Conservation (phyloP, 2,329 filamentous ascomycete species). For the Fusarium buxicola region DNA sequence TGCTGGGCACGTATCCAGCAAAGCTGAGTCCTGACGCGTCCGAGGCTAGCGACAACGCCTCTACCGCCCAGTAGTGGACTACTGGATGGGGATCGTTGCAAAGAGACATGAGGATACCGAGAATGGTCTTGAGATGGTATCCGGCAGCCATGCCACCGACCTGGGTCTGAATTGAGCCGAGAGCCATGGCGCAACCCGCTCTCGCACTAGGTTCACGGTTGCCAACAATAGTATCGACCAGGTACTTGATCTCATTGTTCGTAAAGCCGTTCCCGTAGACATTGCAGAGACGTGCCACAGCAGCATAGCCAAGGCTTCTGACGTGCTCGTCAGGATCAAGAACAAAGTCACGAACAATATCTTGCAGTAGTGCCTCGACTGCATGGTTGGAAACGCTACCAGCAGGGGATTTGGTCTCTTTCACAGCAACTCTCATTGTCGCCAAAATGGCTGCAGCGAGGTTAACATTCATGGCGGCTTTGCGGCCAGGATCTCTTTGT, state of each 20-base stretch:
- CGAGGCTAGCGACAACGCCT: conserved; percentile 85
- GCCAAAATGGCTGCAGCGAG: conserved; percentile 84
- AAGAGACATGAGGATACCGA: conserved; percentile 98
- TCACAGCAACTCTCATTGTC: conserved; percentile 84
- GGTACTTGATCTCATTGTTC: conserved; percentile 86
- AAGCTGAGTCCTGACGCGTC: conserved; percentile 95
- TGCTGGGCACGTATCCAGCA: conserved; percentile 88
- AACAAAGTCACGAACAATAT: conserved; percentile 77
- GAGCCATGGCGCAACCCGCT: conserved; percentile 92
- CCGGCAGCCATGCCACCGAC: conserved; percentile 98
- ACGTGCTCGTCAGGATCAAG: conserved; percentile 87
- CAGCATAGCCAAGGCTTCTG: conserved; percentile 85
- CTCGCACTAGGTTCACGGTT: conserved; percentile 94
- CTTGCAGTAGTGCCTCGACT: conserved; percentile 87
- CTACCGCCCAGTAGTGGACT: conserved; percentile 96
- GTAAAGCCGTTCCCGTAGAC: conserved; percentile 89
- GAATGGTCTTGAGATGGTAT: conserved; percentile 94
- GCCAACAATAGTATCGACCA: conserved; percentile 93
- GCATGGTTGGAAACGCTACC: conserved; percentile 80
- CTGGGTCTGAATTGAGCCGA: conserved; percentile 93
- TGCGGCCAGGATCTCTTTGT: conserved; percentile 87
- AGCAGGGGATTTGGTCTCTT: conserved; percentile 77
- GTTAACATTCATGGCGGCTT: conserved; percentile 91
- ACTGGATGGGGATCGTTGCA: conserved; percentile 95
- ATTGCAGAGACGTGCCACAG: conserved; percentile 86